Evolutionary conservation across 177 flowering plant genomes (phyloP).

Genomic region (Vitis hybrid): DNA sequence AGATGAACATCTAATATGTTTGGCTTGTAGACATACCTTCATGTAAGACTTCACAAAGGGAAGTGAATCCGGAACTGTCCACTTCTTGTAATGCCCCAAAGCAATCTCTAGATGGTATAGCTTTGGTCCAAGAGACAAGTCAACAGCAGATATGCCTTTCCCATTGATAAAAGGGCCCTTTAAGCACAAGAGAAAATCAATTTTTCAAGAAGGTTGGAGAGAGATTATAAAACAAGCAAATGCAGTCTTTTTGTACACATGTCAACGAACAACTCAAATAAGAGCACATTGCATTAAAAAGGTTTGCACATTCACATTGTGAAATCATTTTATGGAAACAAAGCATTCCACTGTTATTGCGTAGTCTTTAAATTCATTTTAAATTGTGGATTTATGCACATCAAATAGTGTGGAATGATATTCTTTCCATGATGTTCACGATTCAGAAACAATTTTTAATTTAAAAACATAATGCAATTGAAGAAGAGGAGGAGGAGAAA

Average conservation of each 20-base stretch:
- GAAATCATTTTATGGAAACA: background rate
- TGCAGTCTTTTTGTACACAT: background rate
- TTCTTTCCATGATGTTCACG: too few relatives aligned
- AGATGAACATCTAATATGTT: background rate
- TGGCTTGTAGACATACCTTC: slow-evolving; percentile 57
- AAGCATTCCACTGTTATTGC: too few relatives aligned
- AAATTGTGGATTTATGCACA: too few relatives aligned
- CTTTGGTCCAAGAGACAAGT: slow-evolving; percentile 90
- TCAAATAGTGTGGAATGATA: too few relatives aligned
- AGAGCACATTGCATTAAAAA: background rate
- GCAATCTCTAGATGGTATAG: slow-evolving; percentile 90
- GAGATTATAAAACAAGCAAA: background rate
- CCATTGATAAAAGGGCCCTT: slow-evolving; percentile 94
- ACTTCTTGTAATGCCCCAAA: slow-evolving; percentile 78
- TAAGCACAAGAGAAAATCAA: slow-evolving; percentile 14
- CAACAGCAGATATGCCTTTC: slow-evolving; percentile 66
- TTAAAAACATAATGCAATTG: too few relatives aligned
- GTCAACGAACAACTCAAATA: background rate
- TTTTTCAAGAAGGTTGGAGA: background rate
- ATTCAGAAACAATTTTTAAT: too few relatives aligned
- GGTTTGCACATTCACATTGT: background rate
- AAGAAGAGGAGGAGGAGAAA: too few relatives aligned
- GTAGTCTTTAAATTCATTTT: too few relatives aligned
- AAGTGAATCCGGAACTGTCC: slow-evolving; percentile 90
- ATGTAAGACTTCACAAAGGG: slow-evolving; percentile 72